Percentiles rank a stretch among this genome's conserved stretches.
These are phyloP conservation scores for Fusarium ambrosium DNA, from an alignment of 2,329 filamentous ascomycete genomes.

Conservation along the genomic window DNA sequence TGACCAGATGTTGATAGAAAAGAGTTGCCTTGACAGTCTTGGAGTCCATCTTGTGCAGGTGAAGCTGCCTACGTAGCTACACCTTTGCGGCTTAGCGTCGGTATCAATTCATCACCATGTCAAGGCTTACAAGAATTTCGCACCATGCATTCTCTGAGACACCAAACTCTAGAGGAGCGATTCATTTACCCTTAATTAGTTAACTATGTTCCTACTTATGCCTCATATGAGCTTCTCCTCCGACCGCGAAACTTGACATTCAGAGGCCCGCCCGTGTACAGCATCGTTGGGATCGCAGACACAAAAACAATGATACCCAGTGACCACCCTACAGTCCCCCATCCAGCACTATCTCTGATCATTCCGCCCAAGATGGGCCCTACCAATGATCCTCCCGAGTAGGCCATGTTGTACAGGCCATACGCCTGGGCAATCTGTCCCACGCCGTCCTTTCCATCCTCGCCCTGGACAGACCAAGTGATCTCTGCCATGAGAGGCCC, in stretches of 20 bases:
- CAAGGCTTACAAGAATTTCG: neutral
- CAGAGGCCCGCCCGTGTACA: slow-evolving; percentile 50
- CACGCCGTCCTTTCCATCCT: slow-evolving; percentile 36
- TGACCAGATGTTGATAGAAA: slow-evolving; percentile 3
- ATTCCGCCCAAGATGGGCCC: slow-evolving; percentile 54
- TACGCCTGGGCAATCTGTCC: slow-evolving; percentile 53
- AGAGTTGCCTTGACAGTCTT: neutral
- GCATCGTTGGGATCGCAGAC: slow-evolving; percentile 45
- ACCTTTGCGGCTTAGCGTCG: slow-evolving; percentile 38
- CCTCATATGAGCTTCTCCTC: neutral
- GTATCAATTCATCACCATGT: neutral
- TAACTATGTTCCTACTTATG: neutral
- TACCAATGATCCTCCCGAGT: slow-evolving; percentile 49
- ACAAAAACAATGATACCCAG: slow-evolving; percentile 48
- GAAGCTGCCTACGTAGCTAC: slow-evolving; percentile 26
- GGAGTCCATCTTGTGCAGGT: neutral
- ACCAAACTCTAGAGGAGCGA: neutral
- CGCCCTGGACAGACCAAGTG: slow-evolving; percentile 49
- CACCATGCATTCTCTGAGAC: slow-evolving; percentile 2
- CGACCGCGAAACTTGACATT: slow-evolving; percentile 45
- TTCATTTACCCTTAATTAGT: neutral
- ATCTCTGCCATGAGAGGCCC: slow-evolving; percentile 55
- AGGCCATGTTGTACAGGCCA: slow-evolving; percentile 54
- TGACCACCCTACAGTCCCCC: slow-evolving; percentile 51
- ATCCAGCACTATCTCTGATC: slow-evolving; percentile 51